Base-by-base conservation (phyloP, 129 eudicot genomes). In the Artemisia tridentata region DNA sequence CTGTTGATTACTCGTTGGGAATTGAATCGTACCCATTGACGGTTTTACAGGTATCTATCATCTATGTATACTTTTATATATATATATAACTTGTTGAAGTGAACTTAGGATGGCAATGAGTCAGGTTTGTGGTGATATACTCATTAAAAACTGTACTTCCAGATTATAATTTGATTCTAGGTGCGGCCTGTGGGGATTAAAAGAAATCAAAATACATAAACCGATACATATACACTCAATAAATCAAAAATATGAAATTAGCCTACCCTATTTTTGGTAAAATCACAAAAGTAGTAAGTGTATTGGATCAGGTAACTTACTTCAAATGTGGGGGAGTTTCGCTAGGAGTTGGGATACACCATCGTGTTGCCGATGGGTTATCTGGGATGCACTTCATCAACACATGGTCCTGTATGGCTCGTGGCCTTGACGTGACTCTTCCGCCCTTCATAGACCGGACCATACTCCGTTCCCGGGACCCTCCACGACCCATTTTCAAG, bases 291-390 rank as follows among this genome's bases (percentile, higher is more conserved):
- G 19, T 56, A 6, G 4, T 56, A 8, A 5, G 14, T 19, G 4
- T 5, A 7, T 56, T 56, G 4, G 63, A 57, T 41, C 11, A 60
- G 47, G 47, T 61, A 31, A 61, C 67, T 31, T 29, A 25, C 18
- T 61, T 61, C 46, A 27, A 13, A 61, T 61, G 48, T 29, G 48
- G 67, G 20, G 67, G 67, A 61, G 48, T 61, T 61, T 61, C 46
- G 9, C 12, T 61, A 12, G 66, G 66, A 29, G 13, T 27, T 29
- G 67, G 67, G 46, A 31, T 29, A 18, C 67, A 31, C 48, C 67
- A 61, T 61, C 20, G 18, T 7, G 20, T 31, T 61, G 23, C 11
- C 11, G 67, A 61, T 61, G 67, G 48, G 13, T 7, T 7, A 29
- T 61, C 48, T 5, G 18, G 11, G 0, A 1, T 7, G 4, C 20